These are phyloP conservation scores for Vitis rupestris DNA, from an alignment of 164 flowering plant genomes.

Conservation along the genomic window DNA sequence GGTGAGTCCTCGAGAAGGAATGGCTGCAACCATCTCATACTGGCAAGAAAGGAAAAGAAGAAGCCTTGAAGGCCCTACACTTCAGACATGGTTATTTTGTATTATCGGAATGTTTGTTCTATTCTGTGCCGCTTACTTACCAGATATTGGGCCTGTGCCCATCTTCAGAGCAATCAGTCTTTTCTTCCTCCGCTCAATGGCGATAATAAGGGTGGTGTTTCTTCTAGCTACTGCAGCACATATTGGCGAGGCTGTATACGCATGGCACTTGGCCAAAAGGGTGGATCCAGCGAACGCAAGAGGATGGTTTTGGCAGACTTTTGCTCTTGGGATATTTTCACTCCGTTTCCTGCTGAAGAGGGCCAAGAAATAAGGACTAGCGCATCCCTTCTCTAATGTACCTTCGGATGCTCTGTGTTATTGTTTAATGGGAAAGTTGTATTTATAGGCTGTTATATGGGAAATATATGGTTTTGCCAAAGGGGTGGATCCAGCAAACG, in stretches of 20 bases:
- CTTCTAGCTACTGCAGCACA: conserved; percentile 40
- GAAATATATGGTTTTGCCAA: conserved; percentile 19
- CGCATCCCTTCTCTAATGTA: no score
- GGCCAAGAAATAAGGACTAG: conserved; percentile 23
- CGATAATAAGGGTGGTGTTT: conserved; percentile 29
- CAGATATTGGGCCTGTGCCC: conserved; percentile 58
- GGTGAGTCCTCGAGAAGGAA: conserved; percentile 78
- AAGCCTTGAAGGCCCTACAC: conserved; percentile 75
- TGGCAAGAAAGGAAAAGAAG: conserved; percentile 69
- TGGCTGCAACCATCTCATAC: conserved; percentile 80
- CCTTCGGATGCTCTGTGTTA: no score
- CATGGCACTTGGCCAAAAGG: conserved; percentile 68
- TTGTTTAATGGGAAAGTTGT: no score
- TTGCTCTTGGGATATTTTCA: conserved; percentile 66
- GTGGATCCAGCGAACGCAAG: conserved; percentile 76
- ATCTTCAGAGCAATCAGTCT: conserved; percentile 40
- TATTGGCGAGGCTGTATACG: conserved; percentile 64
- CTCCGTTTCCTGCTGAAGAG: conserved; percentile 66
- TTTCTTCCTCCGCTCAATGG: conserved; percentile 52
- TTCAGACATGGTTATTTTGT: conserved; percentile 62
- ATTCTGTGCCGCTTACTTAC: conserved; percentile 62
- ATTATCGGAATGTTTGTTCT: conserved; percentile 54
- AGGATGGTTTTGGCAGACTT: conserved; percentile 95
- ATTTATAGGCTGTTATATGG: no score
- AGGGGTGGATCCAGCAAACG: conserved; percentile 73